Evolutionary conservation across 164 flowering plant species (phyloP), one percentile per base, ranked within the genome.

Genomic region (Nymphaea colorata): DNA sequence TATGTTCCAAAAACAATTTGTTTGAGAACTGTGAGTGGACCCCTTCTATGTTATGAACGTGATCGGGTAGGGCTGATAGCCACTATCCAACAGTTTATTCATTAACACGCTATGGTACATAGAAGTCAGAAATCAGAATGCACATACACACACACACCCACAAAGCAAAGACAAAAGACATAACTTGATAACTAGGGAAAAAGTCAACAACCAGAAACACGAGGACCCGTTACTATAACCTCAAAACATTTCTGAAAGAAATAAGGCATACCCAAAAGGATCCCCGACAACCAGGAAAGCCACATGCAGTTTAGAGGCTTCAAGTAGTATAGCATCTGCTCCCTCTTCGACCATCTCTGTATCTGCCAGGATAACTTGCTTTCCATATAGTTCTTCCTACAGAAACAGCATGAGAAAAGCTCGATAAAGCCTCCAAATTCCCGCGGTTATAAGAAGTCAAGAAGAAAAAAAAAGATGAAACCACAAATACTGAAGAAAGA

Each of bases 201-300:
- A 25, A 25, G 36, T 25, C 36, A 25, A 25, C 36, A 25, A 25
- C 36, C 36, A 25, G 36, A 25, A 25, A 25, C 36, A 25, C 36
- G 36, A 25, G 36, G 36, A 25, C 36, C 36, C 53, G 65, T 61
- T 47, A 42, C 25, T 8, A 65, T 25, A 3, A 4, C 10, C 60
- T 3, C 2, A 64, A 25, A 25, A 25, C n/a, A 1, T 0, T 25
- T 25, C 36, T 25, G 36, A 44, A 51, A 6, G 36, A 25, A 8
- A 16, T 10, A 55, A 5, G 55, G 5, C 69, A 25, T 82, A 93
- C 97, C 97, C 98, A 77, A 91, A 94, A 69, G 98, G 96, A 47
- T 94, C 99, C 1, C 99, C 99, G 74, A 91, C 96, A 67, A 91
- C 96, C 66, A 94, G 85, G 69, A 94, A 90, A 64, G 91, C 97